These are phyloP conservation scores for Flaveria bidentis DNA, from an alignment of 129 eudicot species.

Conservation along the genomic window DNA sequence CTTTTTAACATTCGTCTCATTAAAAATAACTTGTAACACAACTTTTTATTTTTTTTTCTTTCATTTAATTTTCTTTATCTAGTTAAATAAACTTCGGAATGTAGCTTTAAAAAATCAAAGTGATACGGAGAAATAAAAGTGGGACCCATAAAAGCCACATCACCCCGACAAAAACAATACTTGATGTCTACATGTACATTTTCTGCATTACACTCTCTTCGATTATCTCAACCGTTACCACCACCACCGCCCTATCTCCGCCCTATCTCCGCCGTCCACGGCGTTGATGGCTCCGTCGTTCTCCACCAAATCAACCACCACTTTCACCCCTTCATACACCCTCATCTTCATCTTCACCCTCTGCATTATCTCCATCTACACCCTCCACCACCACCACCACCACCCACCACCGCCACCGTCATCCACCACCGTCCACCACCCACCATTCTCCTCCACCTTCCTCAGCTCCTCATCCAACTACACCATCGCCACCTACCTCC, in stretches of 20 bases:
- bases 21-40: too few relatives aligned
- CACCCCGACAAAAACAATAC: constrained; percentile 35
- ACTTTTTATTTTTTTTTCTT: too few relatives aligned
- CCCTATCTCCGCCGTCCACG: not conserved
- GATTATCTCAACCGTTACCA: constrained; percentile 17
- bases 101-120: too few relatives aligned
- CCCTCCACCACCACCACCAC: constrained; percentile 37
- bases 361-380: constrained; percentile 36
- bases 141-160: constrained; percentile 33
- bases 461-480: constrained; percentile 54
- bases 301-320: constrained; percentile 26
- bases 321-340: constrained; percentile 43
- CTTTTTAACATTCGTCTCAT: too few relatives aligned
- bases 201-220: not conserved
- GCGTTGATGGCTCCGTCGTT: constrained; percentile 26
- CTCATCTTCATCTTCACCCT: constrained; percentile 46
- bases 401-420: constrained; percentile 25
- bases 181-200: not conserved
- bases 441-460: constrained; percentile 38
- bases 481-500: constrained; percentile 77
- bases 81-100: too few relatives aligned
- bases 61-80: too few relatives aligned
- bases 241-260: constrained; percentile 7
- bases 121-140: too few relatives aligned
- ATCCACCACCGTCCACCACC: constrained; percentile 5